Conservation (phyloP, 345 rosid species). For the Zanthoxylum bungeanum region DNA sequence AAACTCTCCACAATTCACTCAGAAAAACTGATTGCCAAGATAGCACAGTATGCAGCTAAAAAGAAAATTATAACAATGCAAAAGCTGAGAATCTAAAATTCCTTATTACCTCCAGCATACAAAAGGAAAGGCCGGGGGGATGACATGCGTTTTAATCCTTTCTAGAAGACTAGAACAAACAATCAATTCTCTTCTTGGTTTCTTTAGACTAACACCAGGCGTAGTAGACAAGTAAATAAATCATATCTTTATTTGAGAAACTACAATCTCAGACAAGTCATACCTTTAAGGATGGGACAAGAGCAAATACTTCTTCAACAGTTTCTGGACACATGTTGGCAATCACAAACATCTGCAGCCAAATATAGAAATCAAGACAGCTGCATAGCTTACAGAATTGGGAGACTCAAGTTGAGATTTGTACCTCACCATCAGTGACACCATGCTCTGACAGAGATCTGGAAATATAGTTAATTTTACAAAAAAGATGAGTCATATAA, state of each 20-base stretch:
- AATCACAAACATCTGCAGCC: constrained; percentile 62
- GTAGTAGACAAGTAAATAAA: neutral
- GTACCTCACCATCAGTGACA: constrained; percentile 79
- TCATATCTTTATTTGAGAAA: neutral
- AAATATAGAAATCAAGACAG: constrained; percentile 24
- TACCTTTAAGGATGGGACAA: constrained; percentile 82
- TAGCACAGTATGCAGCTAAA: neutral
- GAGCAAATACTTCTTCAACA: constrained; percentile 72
- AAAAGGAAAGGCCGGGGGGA: too few species aligned
- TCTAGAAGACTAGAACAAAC: neutral
- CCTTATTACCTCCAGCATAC: neutral
- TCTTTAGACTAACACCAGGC: constrained; percentile 1
- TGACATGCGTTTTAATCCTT: neutral
- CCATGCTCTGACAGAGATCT: constrained; percentile 56
- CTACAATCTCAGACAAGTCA: neutral
- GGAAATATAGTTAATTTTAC: constrained; percentile 39
- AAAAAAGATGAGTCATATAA: constrained; percentile 19
- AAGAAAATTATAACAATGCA: neutral
- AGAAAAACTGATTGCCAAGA: neutral
- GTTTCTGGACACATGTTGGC: constrained; percentile 79
- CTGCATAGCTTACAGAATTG: constrained; percentile 9
- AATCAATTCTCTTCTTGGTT: neutral
- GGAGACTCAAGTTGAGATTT: constrained; percentile 19
- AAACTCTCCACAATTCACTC: neutral
- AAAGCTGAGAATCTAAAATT: neutral